Evolutionary conservation across 805 yeast species (phyloP), one percentile per base, ranked within the genome.

Genomic region (Lipomyces yamadae): DNA sequence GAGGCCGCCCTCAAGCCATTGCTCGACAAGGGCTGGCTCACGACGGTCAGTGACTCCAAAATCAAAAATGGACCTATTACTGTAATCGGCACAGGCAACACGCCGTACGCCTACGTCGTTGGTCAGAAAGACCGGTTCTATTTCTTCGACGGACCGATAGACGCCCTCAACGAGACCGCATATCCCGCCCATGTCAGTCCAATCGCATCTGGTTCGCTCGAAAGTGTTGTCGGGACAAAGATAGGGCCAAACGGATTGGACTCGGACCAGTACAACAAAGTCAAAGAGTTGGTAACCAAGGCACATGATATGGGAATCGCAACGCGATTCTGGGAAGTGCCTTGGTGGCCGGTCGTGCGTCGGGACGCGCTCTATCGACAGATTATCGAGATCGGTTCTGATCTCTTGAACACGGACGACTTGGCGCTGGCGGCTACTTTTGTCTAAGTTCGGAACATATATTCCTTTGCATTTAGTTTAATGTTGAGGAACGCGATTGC

Each of bases 311-410:
- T 77, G 59, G 85, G 85, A 11, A 72, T 88, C 53, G 80, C 82
- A 70, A 84, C 91, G 0, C 79, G 94, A 64, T 78, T 88, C 37
- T 89, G 93, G 93, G 92, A 88, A 24, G 86, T 86, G 7, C 87
- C 91, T 0, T 80, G 80, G 61, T 88, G 92, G 92, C 92, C 93
- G 3, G 74, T 75, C 1, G 67, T 72, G 13, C 74, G 78, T 35
- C 80, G 85, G 65, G 75, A 83, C 57, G 74, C 74, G 2, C 81
- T 87, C 52, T 85, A 89, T 85, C 72, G 76, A 61, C 85, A 83
- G 64, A 77, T 86, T 15, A 74, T 81, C 56, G 78, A 76, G 18
- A 66, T 80, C 13, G 87, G 86, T 1, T 80, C 84, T 24, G 92
- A 88, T 73, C 79, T 85, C 65, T 73, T 89, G 53, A 89, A 88